Evolutionary conservation across 139 green algal genomes (phyloP), one percentile per base, ranked within the genome.

Genomic region (Chlamydomonas sp.): DNA sequence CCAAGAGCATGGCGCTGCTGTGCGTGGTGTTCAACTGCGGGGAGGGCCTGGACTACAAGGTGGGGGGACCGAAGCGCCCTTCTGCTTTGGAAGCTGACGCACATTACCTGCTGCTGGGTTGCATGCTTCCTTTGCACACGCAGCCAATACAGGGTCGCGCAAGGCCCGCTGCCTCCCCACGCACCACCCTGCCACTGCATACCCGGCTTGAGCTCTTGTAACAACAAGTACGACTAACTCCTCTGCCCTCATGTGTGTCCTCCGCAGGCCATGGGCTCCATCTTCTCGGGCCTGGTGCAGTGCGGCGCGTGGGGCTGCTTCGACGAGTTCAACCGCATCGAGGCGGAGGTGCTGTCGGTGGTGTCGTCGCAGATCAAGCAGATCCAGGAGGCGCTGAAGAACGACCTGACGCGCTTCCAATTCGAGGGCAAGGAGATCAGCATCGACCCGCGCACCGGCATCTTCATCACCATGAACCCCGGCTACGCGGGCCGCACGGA

Each of bases 401-500:
- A 96, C 90, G 91, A 97, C 85, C 90, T 96, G 4, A 93, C 88
- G 49, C 89, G 92, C 18, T 98, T 98, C 90, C 92, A 95, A 73
- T 98, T 98, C 88, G 96, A 98, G 89, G 95, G 94, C 86, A 95
- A 94, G 81, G 95, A 97, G 77, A 96, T 98, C 74, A 81, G 81
- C n/a, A 85, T 96, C 75, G 93, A 97, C 77, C 85, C 88, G 14
- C 91, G 93, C 77, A 96, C 93, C 15, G 95, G 95, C 72, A 96
- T 97, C 88, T 98, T 98, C 91, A 98, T 98, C 90, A 98, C 95
- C 72, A 97, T 97, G 95, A 98, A 98, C 90, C 96, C 96, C 4
- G 96, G 96, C 20, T 98, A 98, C 77, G 96, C 96, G 31, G 95
- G 96, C 5, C 92, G 95, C 78, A 96, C 94, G 3, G 96, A 98